phyloP scores from a whole-genome alignment of 2,329 filamentous ascomycete genomes.

The Aspergillus unguis region DNA sequence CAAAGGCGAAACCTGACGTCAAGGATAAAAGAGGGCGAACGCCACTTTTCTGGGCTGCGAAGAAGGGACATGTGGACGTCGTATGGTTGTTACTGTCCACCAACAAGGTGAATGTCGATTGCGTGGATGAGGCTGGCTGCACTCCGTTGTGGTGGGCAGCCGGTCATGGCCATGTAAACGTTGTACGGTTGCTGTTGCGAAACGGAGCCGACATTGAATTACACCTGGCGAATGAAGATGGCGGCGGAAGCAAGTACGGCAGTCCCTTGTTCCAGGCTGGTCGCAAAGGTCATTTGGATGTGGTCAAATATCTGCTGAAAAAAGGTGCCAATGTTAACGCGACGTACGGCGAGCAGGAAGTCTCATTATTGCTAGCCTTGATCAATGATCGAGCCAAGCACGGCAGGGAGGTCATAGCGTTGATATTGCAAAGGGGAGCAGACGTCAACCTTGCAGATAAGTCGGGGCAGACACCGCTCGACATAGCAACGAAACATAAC shows the following conservation, averaged over 20 bases:
- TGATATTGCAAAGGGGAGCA: conserved; percentile 24
- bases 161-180: conserved; percentile 18
- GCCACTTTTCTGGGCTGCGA: conserved; percentile 18
- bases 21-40: conserved; percentile 14
- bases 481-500: conserved; percentile 19
- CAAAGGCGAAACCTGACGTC: conserved; percentile 12
- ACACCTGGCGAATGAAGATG: conserved; percentile 9
- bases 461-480: conserved; percentile 19
- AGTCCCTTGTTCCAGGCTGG: conserved; percentile 25
- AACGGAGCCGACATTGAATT: conserved; percentile 18
- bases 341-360: conserved; percentile 16
- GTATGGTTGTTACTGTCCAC: conserved; percentile 25
- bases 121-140: conserved; percentile 16
- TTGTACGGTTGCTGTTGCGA: conserved; percentile 21
- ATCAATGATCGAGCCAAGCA: conserved; percentile 19
- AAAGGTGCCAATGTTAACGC: conserved; percentile 23
- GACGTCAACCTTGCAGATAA: conserved; percentile 21
- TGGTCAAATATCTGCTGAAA: conserved; percentile 27
- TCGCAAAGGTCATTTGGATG: conserved; percentile 20
- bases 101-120: conserved; percentile 19
- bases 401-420: conserved; percentile 18
- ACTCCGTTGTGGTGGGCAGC: conserved; percentile 25
- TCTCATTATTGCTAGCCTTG: conserved; percentile 18
- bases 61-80: conserved; percentile 22
- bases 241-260: conserved; percentile 7